These are phyloP conservation scores for Ogataea pignaliae DNA, from an alignment of 805 yeast genomes.

Conservation along the genomic window DNA sequence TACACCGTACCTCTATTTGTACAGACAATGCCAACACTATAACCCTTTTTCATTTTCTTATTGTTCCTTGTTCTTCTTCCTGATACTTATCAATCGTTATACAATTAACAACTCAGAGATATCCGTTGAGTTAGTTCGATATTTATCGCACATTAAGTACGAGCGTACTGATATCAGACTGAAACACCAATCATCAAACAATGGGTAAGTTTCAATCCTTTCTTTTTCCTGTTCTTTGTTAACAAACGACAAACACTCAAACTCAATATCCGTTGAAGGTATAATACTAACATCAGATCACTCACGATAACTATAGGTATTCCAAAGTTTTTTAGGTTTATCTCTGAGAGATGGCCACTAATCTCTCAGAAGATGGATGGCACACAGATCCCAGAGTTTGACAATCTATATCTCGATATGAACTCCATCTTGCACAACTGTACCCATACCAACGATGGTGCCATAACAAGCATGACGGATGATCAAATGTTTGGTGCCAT, in stretches of 20 bases:
- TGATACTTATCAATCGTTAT: too few relatives aligned
- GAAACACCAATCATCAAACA: neutral
- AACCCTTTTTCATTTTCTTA: too few relatives aligned
- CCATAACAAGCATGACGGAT: slow-evolving; percentile 66
- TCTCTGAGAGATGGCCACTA: slow-evolving; percentile 98
- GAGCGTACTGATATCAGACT: too few relatives aligned
- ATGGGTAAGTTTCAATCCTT: slow-evolving; percentile 1
- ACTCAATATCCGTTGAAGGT: neutral
- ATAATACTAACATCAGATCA: slow-evolving; percentile 1
- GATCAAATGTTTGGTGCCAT: slow-evolving; percentile 92
- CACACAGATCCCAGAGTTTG: slow-evolving; percentile 85
- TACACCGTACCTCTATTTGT: too few relatives aligned
- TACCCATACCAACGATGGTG: slow-evolving; percentile 75
- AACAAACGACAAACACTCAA: neutral
- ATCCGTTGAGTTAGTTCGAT: too few relatives aligned
- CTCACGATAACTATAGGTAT: slow-evolving; percentile 56
- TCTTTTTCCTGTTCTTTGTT: neutral
- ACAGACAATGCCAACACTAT: too few relatives aligned
- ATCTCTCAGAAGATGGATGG: slow-evolving; percentile 83
- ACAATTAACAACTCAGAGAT: too few relatives aligned
- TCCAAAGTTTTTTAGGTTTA: slow-evolving; percentile 94
- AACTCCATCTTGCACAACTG: slow-evolving; percentile 92
- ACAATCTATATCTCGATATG: slow-evolving; percentile 94
- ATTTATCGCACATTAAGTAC: too few relatives aligned
- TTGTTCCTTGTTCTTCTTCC: too few relatives aligned